A percentile compares a stretch with the other conserved stretches of the same genome.
phyloP scores from a whole-genome alignment of 2,329 filamentous ascomycete species.

The Botrytis cinerea region DNA sequence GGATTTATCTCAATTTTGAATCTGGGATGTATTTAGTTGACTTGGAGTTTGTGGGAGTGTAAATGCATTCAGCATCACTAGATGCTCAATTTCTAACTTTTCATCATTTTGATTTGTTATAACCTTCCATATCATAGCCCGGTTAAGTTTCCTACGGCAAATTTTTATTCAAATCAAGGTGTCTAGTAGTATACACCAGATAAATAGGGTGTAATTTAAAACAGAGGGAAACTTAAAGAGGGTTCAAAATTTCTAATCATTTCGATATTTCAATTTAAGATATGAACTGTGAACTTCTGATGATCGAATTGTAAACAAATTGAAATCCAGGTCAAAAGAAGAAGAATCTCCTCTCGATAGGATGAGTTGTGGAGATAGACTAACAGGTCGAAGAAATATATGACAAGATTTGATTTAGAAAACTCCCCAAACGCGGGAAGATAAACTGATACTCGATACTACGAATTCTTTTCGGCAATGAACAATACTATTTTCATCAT shows the following conservation, averaged over 20 bases:
- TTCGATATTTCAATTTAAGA: not conserved
- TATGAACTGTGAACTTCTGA: not conserved
- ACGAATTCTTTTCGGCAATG: accelerated
- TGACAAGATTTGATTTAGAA: not conserved
- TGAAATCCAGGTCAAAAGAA: not conserved
- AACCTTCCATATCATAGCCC: not conserved
- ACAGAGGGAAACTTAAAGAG: not conserved
- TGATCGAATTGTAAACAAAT: not conserved
- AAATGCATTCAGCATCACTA: not conserved
- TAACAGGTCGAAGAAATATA: not conserved
- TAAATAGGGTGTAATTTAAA: not conserved
- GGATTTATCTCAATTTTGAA: accelerated
- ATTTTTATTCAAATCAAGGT: not conserved
- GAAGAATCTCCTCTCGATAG: not conserved
- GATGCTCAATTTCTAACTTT: not conserved
- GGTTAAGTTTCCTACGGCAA: not conserved
- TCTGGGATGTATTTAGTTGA: not conserved
- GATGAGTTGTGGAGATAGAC: not conserved
- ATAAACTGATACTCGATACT: not conserved
- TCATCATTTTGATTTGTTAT: not conserved
- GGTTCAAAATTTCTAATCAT: not conserved
- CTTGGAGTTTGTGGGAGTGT: not conserved
- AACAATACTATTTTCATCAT: not conserved
- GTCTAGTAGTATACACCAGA: not conserved
- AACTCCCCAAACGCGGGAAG: not conserved